A percentile compares a stretch with the other conserved stretches of the same genome.
Conservation (phyloP, 2,329 filamentous ascomycete species). For the Hypoxylon sp. region DNA sequence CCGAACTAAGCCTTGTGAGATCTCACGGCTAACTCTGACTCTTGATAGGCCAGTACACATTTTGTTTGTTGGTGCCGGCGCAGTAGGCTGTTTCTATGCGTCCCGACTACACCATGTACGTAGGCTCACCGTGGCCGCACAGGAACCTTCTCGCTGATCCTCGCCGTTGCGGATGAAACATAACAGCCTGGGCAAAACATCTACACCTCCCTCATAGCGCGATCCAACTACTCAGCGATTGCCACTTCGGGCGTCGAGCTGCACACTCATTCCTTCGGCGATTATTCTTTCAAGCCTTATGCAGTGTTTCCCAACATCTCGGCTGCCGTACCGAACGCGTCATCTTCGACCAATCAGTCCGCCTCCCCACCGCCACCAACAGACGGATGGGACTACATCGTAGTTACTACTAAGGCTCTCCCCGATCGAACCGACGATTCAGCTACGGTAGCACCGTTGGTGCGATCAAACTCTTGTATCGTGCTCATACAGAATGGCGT, state of each 20-base stretch:
- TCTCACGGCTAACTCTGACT: conserved; percentile 11
- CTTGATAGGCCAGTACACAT: conserved; percentile 65
- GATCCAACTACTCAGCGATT: conserved; percentile 79
- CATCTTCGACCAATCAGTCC: conserved; percentile 22
- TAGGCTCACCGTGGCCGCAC: conserved; percentile 5
- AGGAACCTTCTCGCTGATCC: conserved; percentile 21
- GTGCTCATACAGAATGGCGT: conserved; percentile 80
- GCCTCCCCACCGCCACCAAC: conserved; percentile 34
- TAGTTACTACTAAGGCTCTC: conserved; percentile 79
- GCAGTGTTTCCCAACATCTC: conserved; percentile 73
- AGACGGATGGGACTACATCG: conserved; percentile 72
- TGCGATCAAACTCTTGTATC: conserved; percentile 68
- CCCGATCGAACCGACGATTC: conserved; percentile 75
- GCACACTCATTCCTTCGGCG: conserved; percentile 75
- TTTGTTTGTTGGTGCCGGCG: conserved; percentile 78
- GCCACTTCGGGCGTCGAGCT: conserved; percentile 73
- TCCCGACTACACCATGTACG: conserved; percentile 74
- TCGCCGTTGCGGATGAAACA: conserved; percentile 12
- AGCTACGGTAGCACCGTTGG: conserved; percentile 71
- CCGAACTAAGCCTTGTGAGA: background rate
- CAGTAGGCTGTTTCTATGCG: conserved; percentile 80
- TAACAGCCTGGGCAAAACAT: conserved; percentile 64
- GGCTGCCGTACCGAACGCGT: conserved; percentile 62
- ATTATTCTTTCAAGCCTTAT: conserved; percentile 74
- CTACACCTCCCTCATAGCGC: conserved; percentile 77